Evolutionary conservation across 495 filamentous ascomycete genomes (phyloP).

Genomic region (Neurospora sp.): DNA sequence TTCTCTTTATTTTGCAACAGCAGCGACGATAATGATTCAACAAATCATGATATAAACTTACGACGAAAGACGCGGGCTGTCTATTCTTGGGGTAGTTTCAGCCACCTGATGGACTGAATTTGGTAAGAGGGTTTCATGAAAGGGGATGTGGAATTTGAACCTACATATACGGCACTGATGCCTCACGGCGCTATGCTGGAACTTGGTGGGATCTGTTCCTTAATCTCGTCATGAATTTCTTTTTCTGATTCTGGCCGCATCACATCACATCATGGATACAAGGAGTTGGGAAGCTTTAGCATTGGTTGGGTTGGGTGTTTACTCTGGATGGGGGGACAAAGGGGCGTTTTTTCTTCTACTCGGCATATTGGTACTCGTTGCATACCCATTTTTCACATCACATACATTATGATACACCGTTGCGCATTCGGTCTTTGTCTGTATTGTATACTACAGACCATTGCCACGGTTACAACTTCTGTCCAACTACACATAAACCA

Average conservation of each 20-base stretch:
- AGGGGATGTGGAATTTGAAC: neutral
- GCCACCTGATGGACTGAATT: neutral
- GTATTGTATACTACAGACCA: neutral
- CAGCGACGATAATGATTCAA: neutral
- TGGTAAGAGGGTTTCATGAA: neutral
- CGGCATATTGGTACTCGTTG: neutral
- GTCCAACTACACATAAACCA: neutral
- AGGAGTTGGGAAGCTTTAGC: neutral
- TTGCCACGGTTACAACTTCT: neutral
- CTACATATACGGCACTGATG: neutral
- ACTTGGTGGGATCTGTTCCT: neutral
- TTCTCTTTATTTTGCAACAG: neutral
- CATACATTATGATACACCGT: slow-evolving; percentile 6
- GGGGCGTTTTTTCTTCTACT: neutral
- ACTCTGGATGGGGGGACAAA: neutral
- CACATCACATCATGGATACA: neutral
- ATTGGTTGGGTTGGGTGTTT: neutral
- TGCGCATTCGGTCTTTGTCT: neutral
- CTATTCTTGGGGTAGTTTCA: neutral
- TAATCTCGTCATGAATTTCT: neutral
- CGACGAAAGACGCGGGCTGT: neutral
- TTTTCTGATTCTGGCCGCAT: neutral
- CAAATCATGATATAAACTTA: neutral
- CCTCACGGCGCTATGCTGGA: neutral
- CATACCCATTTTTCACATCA: neutral